phyloP scores from a whole-genome alignment of 139 green algal species.

The Auxenochlorella pyrenoidosa region DNA sequence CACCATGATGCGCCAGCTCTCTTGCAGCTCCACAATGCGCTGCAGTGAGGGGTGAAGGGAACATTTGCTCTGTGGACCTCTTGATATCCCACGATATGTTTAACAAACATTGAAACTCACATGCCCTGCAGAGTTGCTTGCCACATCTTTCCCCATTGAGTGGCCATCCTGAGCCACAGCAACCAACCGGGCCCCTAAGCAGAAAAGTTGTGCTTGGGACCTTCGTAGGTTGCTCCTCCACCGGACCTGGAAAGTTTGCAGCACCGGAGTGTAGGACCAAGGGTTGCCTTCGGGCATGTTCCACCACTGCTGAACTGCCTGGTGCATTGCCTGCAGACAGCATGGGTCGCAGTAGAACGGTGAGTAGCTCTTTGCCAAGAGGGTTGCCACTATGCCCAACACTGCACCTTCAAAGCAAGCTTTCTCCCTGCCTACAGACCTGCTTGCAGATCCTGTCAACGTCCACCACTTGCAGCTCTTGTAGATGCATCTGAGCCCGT shows the following conservation, averaged over 20 bases:
- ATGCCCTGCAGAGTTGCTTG: not conserved
- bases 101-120: too few species aligned
- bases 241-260: slow-evolving; percentile 78
- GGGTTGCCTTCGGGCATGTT: slow-evolving; percentile 86
- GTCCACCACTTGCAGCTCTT: slow-evolving; percentile 71
- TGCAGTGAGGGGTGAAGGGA: slow-evolving; percentile 67
- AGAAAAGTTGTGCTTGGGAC: too few species aligned
- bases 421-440: not conserved
- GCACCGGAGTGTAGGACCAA: slow-evolving; percentile 66
- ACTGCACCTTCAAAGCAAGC: not conserved
- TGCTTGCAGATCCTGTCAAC: slow-evolving; percentile 55
- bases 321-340: slow-evolving; percentile 54
- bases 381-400: not conserved
- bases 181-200: too few species aligned
- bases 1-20: slow-evolving; percentile 80
- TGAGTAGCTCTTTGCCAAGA: too few species aligned
- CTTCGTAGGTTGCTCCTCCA: too few species aligned
- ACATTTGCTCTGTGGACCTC: not conserved
- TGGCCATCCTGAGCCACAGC: too few species aligned
- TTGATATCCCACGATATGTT: too few species aligned
- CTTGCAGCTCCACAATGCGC: slow-evolving; percentile 91
- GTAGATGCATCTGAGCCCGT: slow-evolving; percentile 77
- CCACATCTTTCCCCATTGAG: not conserved
- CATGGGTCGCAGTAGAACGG: not conserved
- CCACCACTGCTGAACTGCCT: slow-evolving; percentile 86